These are phyloP conservation scores for Balansia obtecta DNA, from an alignment of 2,329 filamentous ascomycete genomes.

Conservation along the genomic window DNA sequence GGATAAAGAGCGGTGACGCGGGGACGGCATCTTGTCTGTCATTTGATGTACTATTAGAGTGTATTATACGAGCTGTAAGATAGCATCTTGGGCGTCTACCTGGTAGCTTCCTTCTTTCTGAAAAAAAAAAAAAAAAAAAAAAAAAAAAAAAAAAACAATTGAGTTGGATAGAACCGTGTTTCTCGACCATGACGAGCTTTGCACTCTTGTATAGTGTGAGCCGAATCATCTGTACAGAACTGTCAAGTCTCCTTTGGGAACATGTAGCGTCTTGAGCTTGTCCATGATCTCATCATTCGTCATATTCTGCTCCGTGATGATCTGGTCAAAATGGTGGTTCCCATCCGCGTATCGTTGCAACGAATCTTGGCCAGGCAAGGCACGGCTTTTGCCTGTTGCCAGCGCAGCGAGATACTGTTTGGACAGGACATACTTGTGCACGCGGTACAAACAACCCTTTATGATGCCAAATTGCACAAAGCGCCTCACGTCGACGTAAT, in stretches of 20 bases:
- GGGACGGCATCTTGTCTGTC: not conserved
- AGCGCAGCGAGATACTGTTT: conserved; percentile 47
- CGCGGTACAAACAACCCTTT: conserved; percentile 84
- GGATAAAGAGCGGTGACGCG: not conserved
- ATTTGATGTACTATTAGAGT: not conserved
- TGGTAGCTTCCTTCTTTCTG: not conserved
- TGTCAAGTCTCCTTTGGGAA: conserved; percentile 38
- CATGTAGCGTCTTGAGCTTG: conserved; percentile 46
- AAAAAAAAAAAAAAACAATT: too few species aligned
- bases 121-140: too few species aligned
- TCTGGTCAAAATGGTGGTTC: conserved; percentile 67
- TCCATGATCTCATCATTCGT: conserved; percentile 59
- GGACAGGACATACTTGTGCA: conserved; percentile 79
- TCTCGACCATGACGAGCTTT: not conserved
- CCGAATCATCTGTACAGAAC: conserved; percentile 36
- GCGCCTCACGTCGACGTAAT: conserved; percentile 73
- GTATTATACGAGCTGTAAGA: not conserved
- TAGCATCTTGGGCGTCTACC: not conserved
- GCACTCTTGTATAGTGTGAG: not conserved
- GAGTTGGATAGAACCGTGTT: not conserved
- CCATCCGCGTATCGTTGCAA: conserved; percentile 62
- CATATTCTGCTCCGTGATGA: conserved; percentile 63
- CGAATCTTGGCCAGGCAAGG: conserved; percentile 30
- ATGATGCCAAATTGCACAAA: conserved; percentile 94
- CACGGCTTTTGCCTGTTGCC: conserved; percentile 38